A percentile compares a stretch with the other conserved stretches of the same genome.
Evolutionary conservation across 1,284 basidiomycete species (phyloP).

Genomic region (Microbotryum silenes-acaulis): DNA sequence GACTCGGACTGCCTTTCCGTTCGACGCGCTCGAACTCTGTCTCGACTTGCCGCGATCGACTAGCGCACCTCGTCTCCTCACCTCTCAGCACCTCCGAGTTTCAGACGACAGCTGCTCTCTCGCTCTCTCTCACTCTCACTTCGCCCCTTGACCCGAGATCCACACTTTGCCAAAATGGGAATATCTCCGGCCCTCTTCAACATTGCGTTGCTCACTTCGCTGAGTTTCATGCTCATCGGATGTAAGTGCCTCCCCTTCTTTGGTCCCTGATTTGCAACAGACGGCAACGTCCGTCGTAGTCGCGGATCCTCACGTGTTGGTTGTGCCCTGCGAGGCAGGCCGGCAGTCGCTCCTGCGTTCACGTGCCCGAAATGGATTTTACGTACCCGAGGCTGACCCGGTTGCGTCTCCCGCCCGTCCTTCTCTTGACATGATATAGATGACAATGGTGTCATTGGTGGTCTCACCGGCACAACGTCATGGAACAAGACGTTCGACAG

Average conservation of each 20-base stretch:
- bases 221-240: constrained; percentile 39
- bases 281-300: too few relatives aligned
- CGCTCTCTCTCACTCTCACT: too few relatives aligned
- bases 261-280: neutral
- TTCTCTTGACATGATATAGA: constrained; percentile 3
- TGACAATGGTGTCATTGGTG: constrained; percentile 34
- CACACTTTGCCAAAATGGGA: neutral
- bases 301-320: too few relatives aligned
- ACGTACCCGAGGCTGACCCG: too few relatives aligned
- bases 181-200: neutral
- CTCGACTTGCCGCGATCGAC: neutral
- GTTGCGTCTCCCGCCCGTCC: too few relatives aligned
- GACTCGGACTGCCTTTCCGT: neutral
- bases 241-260: constrained; percentile 14
- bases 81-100: neutral
- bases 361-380: too few relatives aligned
- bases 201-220: constrained; percentile 33
- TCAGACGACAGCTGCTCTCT: too few relatives aligned
- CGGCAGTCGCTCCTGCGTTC: too few relatives aligned
- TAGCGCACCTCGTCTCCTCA: neutral
- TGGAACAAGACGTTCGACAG: constrained; percentile 34
- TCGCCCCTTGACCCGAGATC: neutral
- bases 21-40: neutral
- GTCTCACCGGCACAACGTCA: constrained; percentile 33
- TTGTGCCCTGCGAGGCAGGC: too few relatives aligned